phyloP scores from a whole-genome alignment of 305 asterid species.

The Fraxinus baroniana region DNA sequence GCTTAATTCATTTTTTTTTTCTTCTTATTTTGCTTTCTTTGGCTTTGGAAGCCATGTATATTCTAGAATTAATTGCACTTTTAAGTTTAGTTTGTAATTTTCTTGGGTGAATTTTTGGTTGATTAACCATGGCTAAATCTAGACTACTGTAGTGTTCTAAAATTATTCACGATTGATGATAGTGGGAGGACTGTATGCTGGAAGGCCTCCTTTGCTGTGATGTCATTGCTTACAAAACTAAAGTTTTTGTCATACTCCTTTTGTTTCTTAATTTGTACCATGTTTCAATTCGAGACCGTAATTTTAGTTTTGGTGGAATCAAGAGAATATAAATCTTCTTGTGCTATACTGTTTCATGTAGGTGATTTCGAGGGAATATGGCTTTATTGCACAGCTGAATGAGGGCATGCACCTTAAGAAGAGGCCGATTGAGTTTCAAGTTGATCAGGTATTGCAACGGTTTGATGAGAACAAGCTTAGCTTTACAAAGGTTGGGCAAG shows the following conservation, averaged over 20 bases:
- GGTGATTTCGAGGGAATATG: slow-evolving; percentile 83
- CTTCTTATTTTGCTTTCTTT: neutral
- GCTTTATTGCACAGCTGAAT: slow-evolving; percentile 79
- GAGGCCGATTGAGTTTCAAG: slow-evolving; percentile 90
- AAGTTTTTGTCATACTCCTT: slow-evolving; percentile 15
- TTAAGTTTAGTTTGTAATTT: too few relatives aligned
- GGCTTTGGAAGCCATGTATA: neutral
- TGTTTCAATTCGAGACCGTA: too few relatives aligned
- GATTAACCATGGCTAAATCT: too few relatives aligned
- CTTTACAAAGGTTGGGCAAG: slow-evolving; percentile 82
- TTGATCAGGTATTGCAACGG: slow-evolving; percentile 82
- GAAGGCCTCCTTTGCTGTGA: too few relatives aligned
- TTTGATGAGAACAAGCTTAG: slow-evolving; percentile 77
- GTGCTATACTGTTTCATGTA: slow-evolving; percentile 11
- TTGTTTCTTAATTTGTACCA: neutral
- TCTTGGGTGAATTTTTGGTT: too few relatives aligned
- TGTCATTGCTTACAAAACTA: too few relatives aligned
- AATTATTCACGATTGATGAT: too few relatives aligned
- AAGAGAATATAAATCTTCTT: neutral
- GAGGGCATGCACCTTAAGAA: slow-evolving; percentile 93
- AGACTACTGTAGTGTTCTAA: too few relatives aligned
- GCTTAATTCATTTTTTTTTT: neutral
- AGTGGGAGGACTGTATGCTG: too few relatives aligned
- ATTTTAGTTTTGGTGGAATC: neutral
- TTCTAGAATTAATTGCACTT: too few relatives aligned